A percentile compares a stretch with the other conserved stretches of the same genome.
Conservation (phyloP, 176 grass and related monocot species). For the Puya raimondii region DNA sequence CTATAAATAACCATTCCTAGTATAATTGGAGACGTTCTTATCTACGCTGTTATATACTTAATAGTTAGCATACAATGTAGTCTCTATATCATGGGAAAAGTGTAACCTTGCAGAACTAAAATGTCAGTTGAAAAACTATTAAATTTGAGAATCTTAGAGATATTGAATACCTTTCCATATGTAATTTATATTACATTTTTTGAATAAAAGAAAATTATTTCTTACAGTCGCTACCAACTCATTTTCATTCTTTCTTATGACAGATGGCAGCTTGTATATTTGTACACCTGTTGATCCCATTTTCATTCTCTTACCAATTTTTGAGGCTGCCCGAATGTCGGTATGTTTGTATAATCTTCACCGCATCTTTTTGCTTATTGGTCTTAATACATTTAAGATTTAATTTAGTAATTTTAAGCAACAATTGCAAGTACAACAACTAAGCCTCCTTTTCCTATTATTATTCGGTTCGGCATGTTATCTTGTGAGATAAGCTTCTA, state of each 20-base stretch:
- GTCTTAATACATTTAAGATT: not conserved
- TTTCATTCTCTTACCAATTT: slow-evolving; percentile 69
- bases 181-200: not conserved
- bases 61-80: not conserved
- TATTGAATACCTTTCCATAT: not conserved
- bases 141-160: not conserved
- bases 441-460: no score
- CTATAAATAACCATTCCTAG: no score
- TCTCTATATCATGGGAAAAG: no score
- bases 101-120: no score
- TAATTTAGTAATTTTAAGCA: no score
- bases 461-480: no score
- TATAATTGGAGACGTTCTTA: no score
- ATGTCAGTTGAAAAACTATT: not conserved
- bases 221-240: not conserved
- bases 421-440: no score
- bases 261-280: slow-evolving; percentile 91
- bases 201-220: not conserved
- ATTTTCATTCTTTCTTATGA: slow-evolving; percentile 11
- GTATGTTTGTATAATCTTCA: slow-evolving; percentile 29
- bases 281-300: slow-evolving; percentile 66
- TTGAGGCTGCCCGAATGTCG: slow-evolving; percentile 65
- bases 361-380: not conserved
- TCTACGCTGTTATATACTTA: not conserved
- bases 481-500: no score